These are phyloP conservation scores for Daldinia decipiens DNA, from an alignment of 495 filamentous ascomycete genomes.

Conservation along the genomic window DNA sequence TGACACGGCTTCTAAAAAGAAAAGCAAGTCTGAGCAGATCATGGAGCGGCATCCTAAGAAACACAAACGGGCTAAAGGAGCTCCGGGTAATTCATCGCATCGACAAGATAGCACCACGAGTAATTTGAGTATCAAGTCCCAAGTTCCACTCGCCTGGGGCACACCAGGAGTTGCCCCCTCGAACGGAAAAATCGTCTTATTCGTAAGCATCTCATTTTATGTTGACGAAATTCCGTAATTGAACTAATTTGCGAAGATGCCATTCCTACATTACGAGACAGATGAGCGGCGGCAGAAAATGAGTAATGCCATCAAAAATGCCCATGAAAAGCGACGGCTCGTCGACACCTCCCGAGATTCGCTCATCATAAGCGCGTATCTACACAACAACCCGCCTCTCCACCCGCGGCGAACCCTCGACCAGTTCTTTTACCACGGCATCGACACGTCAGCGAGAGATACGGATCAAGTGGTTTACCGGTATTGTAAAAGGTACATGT, in stretches of 20 bases:
- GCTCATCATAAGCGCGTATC: conserved; percentile 71
- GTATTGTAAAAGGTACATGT: conserved; percentile 59
- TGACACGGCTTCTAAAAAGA: conserved; percentile 52
- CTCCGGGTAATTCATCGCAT: conserved; percentile 43
- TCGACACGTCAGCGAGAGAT: conserved; percentile 72
- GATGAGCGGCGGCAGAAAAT: conserved; percentile 65
- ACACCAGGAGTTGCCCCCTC: conserved; percentile 37
- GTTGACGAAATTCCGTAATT: neutral
- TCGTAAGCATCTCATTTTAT: conserved; percentile 46
- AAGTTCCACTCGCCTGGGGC: conserved; percentile 42
- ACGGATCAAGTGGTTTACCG: conserved; percentile 77
- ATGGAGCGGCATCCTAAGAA: conserved; percentile 49
- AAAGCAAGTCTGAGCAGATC: conserved; percentile 47
- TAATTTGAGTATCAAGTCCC: conserved; percentile 23
- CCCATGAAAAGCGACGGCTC: conserved; percentile 40
- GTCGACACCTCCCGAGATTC: conserved; percentile 61
- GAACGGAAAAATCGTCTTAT: conserved; percentile 65
- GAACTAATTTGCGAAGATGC: conserved; percentile 59
- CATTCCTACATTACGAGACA: conserved; percentile 75
- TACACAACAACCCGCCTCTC: conserved; percentile 60
- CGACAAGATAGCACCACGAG: conserved; percentile 36
- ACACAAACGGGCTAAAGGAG: conserved; percentile 42
- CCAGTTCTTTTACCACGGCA: conserved; percentile 77
- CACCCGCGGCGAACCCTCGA: conserved; percentile 76
- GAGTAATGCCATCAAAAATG: conserved; percentile 67